These are phyloP conservation scores for Orbilia javanica DNA, from an alignment of 2,329 filamentous ascomycete genomes.

Conservation along the genomic window DNA sequence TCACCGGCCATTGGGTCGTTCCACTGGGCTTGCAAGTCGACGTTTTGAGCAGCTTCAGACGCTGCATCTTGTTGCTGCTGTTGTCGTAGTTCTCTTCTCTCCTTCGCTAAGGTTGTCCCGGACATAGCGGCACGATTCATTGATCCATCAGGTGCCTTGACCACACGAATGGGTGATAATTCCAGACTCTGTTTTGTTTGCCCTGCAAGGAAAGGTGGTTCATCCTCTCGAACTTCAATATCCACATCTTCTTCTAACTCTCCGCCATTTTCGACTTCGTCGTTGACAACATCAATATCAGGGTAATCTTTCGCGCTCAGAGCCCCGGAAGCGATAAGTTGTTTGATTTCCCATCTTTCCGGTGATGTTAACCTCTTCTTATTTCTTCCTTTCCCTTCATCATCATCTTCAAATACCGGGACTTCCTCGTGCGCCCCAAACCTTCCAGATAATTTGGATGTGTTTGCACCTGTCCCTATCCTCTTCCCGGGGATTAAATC, in stretches of 20 bases:
- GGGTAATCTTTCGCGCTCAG: slow-evolving; percentile 94
- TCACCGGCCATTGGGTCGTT: slow-evolving; percentile 94
- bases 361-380: slow-evolving; percentile 97
- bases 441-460: slow-evolving; percentile 79
- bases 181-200: slow-evolving; percentile 98
- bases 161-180: slow-evolving; percentile 92
- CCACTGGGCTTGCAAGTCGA: slow-evolving; percentile 91
- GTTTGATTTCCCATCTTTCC: slow-evolving; percentile 96
- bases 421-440: slow-evolving; percentile 70
- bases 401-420: slow-evolving; percentile 75
- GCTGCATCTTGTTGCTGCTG: slow-evolving; percentile 84
- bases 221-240: slow-evolving; percentile 95
- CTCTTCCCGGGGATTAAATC: slow-evolving; percentile 83
- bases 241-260: slow-evolving; percentile 94
- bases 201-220: slow-evolving; percentile 93
- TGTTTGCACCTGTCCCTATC: slow-evolving; percentile 90
- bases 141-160: slow-evolving; percentile 98
- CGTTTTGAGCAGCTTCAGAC: slow-evolving; percentile 79
- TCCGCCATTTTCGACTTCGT: slow-evolving; percentile 84
- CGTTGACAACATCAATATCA: slow-evolving; percentile 92
- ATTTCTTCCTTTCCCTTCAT: slow-evolving; percentile 71
- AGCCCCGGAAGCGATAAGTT: slow-evolving; percentile 94
- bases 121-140: slow-evolving; percentile 97
- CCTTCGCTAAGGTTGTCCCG: slow-evolving; percentile 87
- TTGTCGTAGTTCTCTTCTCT: slow-evolving; percentile 87